Conservation (phyloP, 768 basidiomycete genomes). For the Auriscalpium microsporum region DNA sequence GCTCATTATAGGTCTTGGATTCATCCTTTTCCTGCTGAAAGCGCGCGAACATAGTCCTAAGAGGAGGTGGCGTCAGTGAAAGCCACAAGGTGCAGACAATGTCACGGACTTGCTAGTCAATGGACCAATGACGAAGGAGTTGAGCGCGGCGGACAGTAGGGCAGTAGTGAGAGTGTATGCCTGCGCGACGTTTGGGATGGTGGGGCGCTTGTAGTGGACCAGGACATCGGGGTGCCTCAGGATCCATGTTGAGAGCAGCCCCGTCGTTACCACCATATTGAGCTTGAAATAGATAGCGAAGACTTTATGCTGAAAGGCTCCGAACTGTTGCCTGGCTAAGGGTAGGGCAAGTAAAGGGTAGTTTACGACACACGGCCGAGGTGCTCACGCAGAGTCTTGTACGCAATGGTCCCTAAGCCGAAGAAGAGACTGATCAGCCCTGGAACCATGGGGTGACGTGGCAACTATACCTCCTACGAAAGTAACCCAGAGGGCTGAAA, state of each 20-base stretch:
- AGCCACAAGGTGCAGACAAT: neutral
- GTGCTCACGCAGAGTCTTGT: constrained; percentile 46
- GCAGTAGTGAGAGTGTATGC: constrained; percentile 46
- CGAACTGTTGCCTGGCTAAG: constrained; percentile 63
- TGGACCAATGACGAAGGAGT: constrained; percentile 66
- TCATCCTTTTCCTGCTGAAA: constrained; percentile 69
- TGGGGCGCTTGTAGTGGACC: constrained; percentile 36
- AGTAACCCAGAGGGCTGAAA: constrained; percentile 45
- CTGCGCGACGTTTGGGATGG: constrained; percentile 55
- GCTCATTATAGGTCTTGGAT: constrained; percentile 56
- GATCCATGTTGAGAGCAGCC: constrained; percentile 51
- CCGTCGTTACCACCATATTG: constrained; percentile 45
- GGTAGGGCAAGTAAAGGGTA: neutral
- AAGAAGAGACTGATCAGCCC: constrained; percentile 8
- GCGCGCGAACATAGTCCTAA: constrained; percentile 68
- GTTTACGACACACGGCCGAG: neutral
- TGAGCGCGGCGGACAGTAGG: constrained; percentile 43
- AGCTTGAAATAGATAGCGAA: constrained; percentile 70
- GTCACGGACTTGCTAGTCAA: constrained; percentile 53
- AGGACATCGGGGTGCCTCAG: constrained; percentile 49
- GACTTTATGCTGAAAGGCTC: constrained; percentile 60
- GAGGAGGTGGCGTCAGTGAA: neutral
- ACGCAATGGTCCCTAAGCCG: constrained; percentile 48
- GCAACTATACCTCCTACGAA: constrained; percentile 50
- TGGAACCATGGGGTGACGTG: neutral